Evolutionary conservation across 768 basidiomycete species (phyloP).

Genomic region (Suillus lakei): DNA sequence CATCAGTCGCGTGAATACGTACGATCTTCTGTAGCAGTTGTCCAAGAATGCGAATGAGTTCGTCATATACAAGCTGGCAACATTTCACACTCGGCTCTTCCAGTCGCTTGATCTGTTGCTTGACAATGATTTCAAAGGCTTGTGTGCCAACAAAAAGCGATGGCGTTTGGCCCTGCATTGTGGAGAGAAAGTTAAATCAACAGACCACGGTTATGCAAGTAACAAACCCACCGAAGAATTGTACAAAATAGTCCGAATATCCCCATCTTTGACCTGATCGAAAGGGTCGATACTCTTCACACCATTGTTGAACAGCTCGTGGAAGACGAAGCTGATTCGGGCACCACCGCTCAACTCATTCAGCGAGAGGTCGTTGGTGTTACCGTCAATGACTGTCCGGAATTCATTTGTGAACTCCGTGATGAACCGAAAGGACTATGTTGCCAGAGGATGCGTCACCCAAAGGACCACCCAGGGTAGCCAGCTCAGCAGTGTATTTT

Average conservation of each 20-base stretch:
- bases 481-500: constrained; percentile 87
- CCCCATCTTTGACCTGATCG: constrained; percentile 98
- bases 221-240: constrained; percentile 86
- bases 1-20: constrained; percentile 29
- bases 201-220: not conserved
- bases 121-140: constrained; percentile 98
- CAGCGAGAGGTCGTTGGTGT: constrained; percentile 91
- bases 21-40: constrained; percentile 92
- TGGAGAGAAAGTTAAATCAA: constrained; percentile 1
- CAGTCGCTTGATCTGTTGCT: constrained; percentile 96
- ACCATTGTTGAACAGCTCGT: constrained; percentile 97
- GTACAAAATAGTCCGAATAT: constrained; percentile 94
- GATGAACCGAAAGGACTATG: constrained; percentile 94
- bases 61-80: constrained; percentile 95
- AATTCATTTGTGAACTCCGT: constrained; percentile 98
- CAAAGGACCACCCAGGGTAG: constrained; percentile 82
- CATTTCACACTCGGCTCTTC: constrained; percentile 95
- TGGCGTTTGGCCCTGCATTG: constrained; percentile 85
- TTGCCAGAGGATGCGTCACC: constrained; percentile 88
- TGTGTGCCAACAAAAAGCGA: constrained; percentile 95
- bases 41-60: constrained; percentile 93
- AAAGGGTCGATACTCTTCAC: constrained; percentile 97
- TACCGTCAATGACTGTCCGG: constrained; percentile 96
- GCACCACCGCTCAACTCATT: constrained; percentile 99
- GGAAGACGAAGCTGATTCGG: constrained; percentile 98